These are phyloP conservation scores for Pythium aphanidermatum DNA, from an alignment of 352 stramenopile species.

Conservation along the genomic window DNA sequence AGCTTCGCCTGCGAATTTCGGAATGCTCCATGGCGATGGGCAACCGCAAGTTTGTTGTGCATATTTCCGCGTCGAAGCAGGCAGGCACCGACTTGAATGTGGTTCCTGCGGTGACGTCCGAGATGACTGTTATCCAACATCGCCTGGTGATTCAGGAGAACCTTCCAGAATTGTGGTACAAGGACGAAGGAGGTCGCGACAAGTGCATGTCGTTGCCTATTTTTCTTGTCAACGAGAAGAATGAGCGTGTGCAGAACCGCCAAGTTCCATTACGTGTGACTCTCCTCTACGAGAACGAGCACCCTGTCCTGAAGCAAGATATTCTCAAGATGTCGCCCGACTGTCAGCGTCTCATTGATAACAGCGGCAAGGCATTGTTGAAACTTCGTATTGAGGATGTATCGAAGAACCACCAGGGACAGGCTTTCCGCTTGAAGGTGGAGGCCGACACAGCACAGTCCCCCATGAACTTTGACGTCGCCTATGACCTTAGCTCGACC, in stretches of 20 bases:
- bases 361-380: conserved; percentile 73
- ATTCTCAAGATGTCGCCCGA: conserved; percentile 89
- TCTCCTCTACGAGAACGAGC: conserved; percentile 84
- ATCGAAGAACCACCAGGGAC: conserved; percentile 96
- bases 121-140: conserved; percentile 85
- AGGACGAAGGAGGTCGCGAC: conserved; percentile 77
- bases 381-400: conserved; percentile 94
- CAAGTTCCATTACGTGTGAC: conserved; percentile 74
- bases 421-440: conserved; percentile 91
- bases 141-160: conserved; percentile 80
- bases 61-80: conserved; percentile 65
- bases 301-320: conserved; percentile 92
- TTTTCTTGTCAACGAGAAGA: conserved; percentile 72
- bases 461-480: conserved; percentile 86
- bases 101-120: conserved; percentile 53
- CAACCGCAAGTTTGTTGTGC: conserved; percentile 84
- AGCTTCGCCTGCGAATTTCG: conserved; percentile 69
- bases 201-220: conserved; percentile 85
- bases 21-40: conserved; percentile 82
- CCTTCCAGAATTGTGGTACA: conserved; percentile 83
- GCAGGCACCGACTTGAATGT: conserved; percentile 41
- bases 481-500: conserved; percentile 84
- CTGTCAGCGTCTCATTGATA: conserved; percentile 83
- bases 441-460: conserved; percentile 86
- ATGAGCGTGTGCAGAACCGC: conserved; percentile 65